Base-by-base conservation (phyloP, 2,329 filamentous ascomycete species). In the Alternaria arborescens region DNA sequence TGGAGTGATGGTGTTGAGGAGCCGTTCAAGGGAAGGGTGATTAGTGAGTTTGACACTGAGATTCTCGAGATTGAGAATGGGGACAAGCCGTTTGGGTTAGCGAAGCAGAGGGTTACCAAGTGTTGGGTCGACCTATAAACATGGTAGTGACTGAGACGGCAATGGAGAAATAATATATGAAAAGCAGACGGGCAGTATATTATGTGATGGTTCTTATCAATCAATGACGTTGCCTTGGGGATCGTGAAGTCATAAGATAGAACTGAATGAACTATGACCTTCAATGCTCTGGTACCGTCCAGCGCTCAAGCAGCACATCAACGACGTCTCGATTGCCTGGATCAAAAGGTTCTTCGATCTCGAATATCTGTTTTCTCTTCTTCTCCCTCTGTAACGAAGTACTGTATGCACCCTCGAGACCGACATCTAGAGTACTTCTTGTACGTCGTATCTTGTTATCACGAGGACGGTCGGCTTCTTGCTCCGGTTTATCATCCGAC, bases 81-180 rank as follows among this genome's bases (percentile, higher is more conserved):
- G 24, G 58, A 67, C 1, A 64, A 60, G 55, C 56, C 59, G 2
- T 78, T 77, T 64, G 63, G 56, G 20, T 62, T 67, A 4, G 66
- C 67, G 34, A 67, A 65, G 60, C 73, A 77, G 61, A 54, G 53
- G 11, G 41, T 66, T 24, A 62, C 60, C 7, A 76, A 71, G 65
- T 56, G 63, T 42, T 75, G 68, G 62, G 71, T 75, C 42, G 65
- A 75, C 60, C 65, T 73, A 53, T 71, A 69, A 51, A 48, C 8
- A 8, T 50, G 30, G 12, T 30, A n/a, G 42, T 46, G 28, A 30
- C 28, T 30, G 10, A 11, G 3, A 10, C 10, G 34, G 18, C 8
- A 18, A 14, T 41, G 18, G n/a, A 5, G 18, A 5, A 7, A 41
- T 20, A 0, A 38, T 38, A 8, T 1, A 4, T 38, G 2, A 3